Percentiles rank a stretch among this genome's conserved stretches.
phyloP scores from a whole-genome alignment of 805 yeast species.

The Metschnikowia vanudenii region DNA sequence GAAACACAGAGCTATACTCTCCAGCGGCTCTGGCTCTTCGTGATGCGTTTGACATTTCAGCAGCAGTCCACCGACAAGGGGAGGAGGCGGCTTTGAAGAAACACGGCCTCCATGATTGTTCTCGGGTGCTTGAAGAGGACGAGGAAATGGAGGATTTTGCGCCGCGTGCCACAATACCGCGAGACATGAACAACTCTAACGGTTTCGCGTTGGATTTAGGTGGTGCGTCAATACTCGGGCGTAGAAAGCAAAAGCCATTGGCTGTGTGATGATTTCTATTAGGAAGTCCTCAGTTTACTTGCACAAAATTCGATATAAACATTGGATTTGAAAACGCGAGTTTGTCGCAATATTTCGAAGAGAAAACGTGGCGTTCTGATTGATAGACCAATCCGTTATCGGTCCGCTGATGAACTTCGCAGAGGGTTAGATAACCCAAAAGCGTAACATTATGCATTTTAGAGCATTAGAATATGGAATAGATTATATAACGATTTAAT shows the following conservation, averaged over 20 bases:
- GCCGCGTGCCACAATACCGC: conserved; percentile 9
- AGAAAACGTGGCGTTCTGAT: too few species aligned
- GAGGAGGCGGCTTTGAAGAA: conserved; percentile 52
- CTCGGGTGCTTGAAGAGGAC: conserved; percentile 36
- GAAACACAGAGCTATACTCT: conserved; percentile 43
- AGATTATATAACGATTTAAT: conserved; percentile 8
- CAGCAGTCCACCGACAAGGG: conserved; percentile 80
- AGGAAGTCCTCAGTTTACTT: too few species aligned
- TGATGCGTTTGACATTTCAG: conserved; percentile 83
- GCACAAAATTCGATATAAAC: not conserved
- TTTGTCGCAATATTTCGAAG: too few species aligned
- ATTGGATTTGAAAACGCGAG: too few species aligned
- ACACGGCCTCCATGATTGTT: conserved; percentile 19
- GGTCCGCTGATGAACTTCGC: too few species aligned
- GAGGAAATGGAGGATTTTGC: conserved; percentile 32
- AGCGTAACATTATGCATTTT: conserved; percentile 3
- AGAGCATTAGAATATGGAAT: not conserved
- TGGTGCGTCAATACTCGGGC: conserved; percentile 53
- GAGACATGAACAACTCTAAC: conserved; percentile 15
- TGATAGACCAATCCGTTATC: too few species aligned
- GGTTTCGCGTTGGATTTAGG: conserved; percentile 47
- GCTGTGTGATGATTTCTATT: conserved; percentile 8
- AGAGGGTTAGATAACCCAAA: not conserved
- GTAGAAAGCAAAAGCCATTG: conserved; percentile 31
- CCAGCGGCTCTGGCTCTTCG: conserved; percentile 80